Conservation (phyloP, 2,329 filamentous ascomycete species). For the Grosmannia huntii region DNA sequence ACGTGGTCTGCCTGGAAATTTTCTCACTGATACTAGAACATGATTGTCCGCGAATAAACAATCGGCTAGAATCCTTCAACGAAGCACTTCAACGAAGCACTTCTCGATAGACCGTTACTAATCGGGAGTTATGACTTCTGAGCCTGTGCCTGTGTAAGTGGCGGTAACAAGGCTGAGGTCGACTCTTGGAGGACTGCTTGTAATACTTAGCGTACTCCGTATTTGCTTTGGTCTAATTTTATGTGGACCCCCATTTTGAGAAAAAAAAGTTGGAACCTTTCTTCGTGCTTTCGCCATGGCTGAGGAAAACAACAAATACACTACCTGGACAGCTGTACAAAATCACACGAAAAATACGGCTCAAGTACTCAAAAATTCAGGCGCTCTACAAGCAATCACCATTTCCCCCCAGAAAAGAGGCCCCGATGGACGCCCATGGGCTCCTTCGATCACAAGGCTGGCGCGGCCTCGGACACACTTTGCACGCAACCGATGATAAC, state of each 20-base stretch:
- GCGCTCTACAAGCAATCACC: background rate
- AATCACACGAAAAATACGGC: background rate
- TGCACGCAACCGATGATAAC: conserved; percentile 60
- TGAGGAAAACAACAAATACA: background rate
- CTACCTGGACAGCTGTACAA: background rate
- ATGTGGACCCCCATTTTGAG: background rate
- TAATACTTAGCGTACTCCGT: too few species aligned
- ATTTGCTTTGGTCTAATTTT: background rate
- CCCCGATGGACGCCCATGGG: conserved; percentile 66
- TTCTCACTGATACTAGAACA: too few species aligned
- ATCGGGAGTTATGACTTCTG: too few species aligned
- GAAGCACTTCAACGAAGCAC: too few species aligned
- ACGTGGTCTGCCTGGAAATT: too few species aligned
- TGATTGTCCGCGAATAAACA: too few species aligned
- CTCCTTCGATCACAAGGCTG: conserved; percentile 80
- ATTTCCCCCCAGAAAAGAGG: background rate
- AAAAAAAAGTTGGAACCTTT: background rate
- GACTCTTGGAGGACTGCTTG: too few species aligned
- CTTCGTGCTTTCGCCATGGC: background rate
- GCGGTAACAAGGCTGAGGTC: too few species aligned
- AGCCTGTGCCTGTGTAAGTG: too few species aligned
- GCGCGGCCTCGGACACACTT: conserved; percentile 77
- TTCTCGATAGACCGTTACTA: too few species aligned
- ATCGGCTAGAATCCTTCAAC: too few species aligned
- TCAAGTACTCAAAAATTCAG: background rate